A percentile compares a stretch with the other conserved stretches of the same genome.
These are phyloP conservation scores for Mikania micrantha DNA, from an alignment of 129 eudicot genomes.

Conservation along the genomic window DNA sequence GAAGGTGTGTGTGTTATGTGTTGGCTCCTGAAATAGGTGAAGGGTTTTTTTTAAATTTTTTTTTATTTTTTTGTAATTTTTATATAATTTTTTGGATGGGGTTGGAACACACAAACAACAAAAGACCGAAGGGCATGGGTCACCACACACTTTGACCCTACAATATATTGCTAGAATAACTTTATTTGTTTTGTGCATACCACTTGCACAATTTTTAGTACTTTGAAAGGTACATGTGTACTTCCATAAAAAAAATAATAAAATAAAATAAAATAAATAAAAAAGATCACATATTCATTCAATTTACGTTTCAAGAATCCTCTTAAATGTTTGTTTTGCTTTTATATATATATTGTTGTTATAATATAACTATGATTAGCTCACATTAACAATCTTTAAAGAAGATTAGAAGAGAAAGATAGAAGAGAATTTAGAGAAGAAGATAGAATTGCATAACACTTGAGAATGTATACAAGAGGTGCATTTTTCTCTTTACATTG, in stretches of 20 bases:
- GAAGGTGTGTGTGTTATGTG: slow-evolving; percentile 7
- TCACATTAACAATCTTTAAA: too few species aligned
- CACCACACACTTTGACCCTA: slow-evolving; percentile 2
- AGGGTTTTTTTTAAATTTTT: slow-evolving; percentile 14
- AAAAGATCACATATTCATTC: neutral
- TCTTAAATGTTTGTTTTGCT: neutral
- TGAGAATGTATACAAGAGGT: too few species aligned
- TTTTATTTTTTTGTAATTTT: neutral
- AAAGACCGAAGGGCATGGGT: neutral
- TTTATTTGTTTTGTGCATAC: neutral
- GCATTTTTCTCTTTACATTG: too few species aligned
- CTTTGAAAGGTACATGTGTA: slow-evolving; percentile 14
- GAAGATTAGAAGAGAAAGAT: too few species aligned
- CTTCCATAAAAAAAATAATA: neutral
- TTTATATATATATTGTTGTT: too few species aligned
- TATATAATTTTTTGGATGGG: neutral
- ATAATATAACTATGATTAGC: too few species aligned
- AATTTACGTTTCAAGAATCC: neutral
- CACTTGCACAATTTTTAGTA: slow-evolving; percentile 21
- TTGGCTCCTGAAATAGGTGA: slow-evolving; percentile 36
- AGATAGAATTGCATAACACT: too few species aligned
- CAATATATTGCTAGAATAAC: neutral
- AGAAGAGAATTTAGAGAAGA: too few species aligned
- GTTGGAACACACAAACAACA: slow-evolving; percentile 9
- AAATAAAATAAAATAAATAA: too few species aligned